These are phyloP conservation scores for Geotrichum histeridarum DNA, from an alignment of 1,139 yeast species.

Conservation along the genomic window DNA sequence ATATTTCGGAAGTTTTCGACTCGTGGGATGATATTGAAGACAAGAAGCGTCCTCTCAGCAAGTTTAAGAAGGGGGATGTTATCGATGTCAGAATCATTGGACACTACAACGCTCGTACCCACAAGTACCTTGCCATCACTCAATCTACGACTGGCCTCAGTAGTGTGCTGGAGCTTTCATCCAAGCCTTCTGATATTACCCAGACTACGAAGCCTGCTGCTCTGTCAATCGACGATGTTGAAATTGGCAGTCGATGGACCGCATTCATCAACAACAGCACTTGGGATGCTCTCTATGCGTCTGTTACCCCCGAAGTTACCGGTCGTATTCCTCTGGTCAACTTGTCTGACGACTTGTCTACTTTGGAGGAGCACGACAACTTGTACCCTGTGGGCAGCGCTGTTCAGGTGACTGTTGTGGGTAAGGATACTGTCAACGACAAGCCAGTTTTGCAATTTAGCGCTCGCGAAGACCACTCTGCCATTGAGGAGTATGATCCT, in stretches of 20 bases:
- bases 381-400: conserved; percentile 69
- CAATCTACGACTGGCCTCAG: conserved; percentile 51
- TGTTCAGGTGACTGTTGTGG: conserved; percentile 52
- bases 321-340: conserved; percentile 69
- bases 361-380: conserved; percentile 44
- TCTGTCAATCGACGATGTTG: conserved; percentile 41
- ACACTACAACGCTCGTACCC: conserved; percentile 66
- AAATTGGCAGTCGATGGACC: conserved; percentile 43
- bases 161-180: conserved; percentile 61
- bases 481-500: conserved; percentile 2
- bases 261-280: conserved; percentile 54
- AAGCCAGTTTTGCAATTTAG: conserved; percentile 43
- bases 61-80: conserved; percentile 54
- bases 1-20: conserved; percentile 66
- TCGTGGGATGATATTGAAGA: conserved; percentile 53
- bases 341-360: conserved; percentile 51
- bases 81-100: conserved; percentile 70
- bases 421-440: conserved; percentile 51
- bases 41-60: conserved; percentile 50
- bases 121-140: conserved; percentile 63
- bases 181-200: conserved; percentile 43
- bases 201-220: conserved; percentile 31
- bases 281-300: conserved; percentile 59
- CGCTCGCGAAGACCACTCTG: conserved; percentile 39
- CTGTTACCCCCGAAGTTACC: conserved; percentile 60